Base-by-base conservation (phyloP, 257 asterid genomes). In the Lycium ferocissimum region DNA sequence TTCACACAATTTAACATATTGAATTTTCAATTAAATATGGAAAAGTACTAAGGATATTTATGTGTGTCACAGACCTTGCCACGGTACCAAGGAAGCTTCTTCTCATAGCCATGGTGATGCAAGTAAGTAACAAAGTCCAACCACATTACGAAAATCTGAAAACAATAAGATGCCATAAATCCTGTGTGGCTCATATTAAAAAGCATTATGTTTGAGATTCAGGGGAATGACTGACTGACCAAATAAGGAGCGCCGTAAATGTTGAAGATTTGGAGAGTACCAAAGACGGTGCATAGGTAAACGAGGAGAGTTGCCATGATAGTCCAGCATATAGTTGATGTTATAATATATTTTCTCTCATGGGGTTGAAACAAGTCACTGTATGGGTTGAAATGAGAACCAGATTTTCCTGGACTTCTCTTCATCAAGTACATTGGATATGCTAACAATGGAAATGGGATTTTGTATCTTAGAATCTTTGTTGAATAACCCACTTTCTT, bases 381-480 rank as follows among this genome's bases (percentile, higher is more conserved):
- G 49, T 80, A 80, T 8, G 93, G 92, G 58, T 91, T 51, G 82
- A 84, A 89, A 51, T 91, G 93, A 56, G 93, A 91, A 58, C 92
- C 93, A 7, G 26, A 82, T 40, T 91, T 91, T 26, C 93, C 93
- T 0, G 92, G 92, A 83, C 91, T 91, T 78, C 93, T 86, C 26
- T 58, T 62, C 93, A 92, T 88, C 89, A 92, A 91, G 83, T 94
- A 94, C 84, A 94, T 62, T 49, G 97, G 97, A 82, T 92, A 94
- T 49, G 97, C 97, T 67, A 94, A 87, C 94, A 94, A 73, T 45
- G 97, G 96, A 82, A 94, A 94, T 22, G 97, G 96, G 87, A 92
- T 75, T 18, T 91, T 94, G 91, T 89, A 94, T 81, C 97, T 91
- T 37, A 85, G 33, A n/a, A 70, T 26, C 54, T 81, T 85, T 5